Conservation (phyloP, 306 rosid species). For the Rosa persica region DNA sequence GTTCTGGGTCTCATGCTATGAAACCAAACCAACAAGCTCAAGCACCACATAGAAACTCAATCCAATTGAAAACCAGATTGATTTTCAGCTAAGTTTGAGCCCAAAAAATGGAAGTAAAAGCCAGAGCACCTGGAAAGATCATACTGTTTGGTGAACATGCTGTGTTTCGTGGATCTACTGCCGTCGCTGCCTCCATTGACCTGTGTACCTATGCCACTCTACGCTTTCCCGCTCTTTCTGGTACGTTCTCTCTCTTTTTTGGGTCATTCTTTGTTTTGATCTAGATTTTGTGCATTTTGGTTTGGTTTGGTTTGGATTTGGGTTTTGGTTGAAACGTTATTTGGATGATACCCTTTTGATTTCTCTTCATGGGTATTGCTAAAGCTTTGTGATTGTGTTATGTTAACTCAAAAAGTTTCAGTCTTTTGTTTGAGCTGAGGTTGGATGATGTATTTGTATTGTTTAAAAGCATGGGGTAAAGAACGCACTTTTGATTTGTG, state of each 20-base stretch:
- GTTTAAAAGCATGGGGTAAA: background rate
- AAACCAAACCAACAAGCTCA: background rate
- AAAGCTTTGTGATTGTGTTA: background rate
- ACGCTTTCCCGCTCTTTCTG: slow-evolving; percentile 66
- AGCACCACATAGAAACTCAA: background rate
- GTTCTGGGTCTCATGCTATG: no score
- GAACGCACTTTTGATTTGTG: background rate
- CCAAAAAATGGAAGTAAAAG: slow-evolving; percentile 65
- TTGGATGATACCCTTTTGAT: slow-evolving; percentile 21
- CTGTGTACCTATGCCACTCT: slow-evolving; percentile 72
- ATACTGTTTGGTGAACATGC: slow-evolving; percentile 93
- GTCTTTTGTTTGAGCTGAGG: background rate
- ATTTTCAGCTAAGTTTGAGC: background rate
- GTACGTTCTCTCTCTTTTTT: slow-evolving; percentile 32
- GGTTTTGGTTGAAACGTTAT: background rate
- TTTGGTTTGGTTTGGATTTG: slow-evolving; percentile 3
- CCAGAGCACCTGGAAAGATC: slow-evolving; percentile 94
- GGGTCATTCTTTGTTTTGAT: background rate
- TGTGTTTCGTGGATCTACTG: slow-evolving; percentile 93
- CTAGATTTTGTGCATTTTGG: background rate
- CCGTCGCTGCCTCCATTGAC: slow-evolving; percentile 81
- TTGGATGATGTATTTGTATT: background rate
- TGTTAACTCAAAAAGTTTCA: background rate
- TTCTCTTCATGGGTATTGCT: background rate
- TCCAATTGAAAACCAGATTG: background rate